Percentiles rank a stretch among this genome's conserved stretches.
Evolutionary conservation across 78 protist genomes (phyloP).

Genomic region (Protostelium mycophagum): DNA sequence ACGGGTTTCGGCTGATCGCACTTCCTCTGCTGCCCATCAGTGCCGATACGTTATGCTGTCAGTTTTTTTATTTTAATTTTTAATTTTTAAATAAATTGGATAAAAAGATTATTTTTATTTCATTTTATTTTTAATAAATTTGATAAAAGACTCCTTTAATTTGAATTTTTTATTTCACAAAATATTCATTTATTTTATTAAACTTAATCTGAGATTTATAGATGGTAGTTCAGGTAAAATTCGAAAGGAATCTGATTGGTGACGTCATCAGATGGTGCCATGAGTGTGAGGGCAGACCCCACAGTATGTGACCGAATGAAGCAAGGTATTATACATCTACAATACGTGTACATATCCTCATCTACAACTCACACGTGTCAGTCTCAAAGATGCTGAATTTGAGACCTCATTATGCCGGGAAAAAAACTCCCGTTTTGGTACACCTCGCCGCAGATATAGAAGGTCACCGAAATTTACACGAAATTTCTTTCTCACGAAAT

Average conservation of each 20-base stretch:
- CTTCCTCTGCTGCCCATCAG: conserved; percentile 46
- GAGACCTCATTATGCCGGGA: conserved; percentile 47
- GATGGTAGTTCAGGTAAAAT: background rate
- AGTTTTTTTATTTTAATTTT: too few relatives aligned
- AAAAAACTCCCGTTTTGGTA: conserved; percentile 13
- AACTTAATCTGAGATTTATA: background rate
- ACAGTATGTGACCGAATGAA: conserved; percentile 40
- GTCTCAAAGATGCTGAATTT: conserved; percentile 20
- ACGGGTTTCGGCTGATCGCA: conserved; percentile 67
- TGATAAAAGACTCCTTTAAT: too few relatives aligned
- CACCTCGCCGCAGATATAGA: conserved; percentile 60
- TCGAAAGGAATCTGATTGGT: background rate
- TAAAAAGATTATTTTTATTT: too few relatives aligned
- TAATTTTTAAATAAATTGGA: too few relatives aligned
- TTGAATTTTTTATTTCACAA: too few relatives aligned
- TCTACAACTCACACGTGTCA: background rate
- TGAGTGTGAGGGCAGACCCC: conserved; percentile 17
- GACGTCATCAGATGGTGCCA: conserved; percentile 47
- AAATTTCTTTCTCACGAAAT: background rate
- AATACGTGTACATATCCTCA: too few relatives aligned
- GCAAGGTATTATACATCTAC: conserved; percentile 9
- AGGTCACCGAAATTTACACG: conserved; percentile 28
- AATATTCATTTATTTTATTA: background rate
- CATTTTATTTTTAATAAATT: too few relatives aligned
- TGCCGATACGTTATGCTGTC: conserved; percentile 52